These are phyloP conservation scores for Sporothrix mexicana DNA, from an alignment of 2,329 filamentous ascomycete genomes.

Conservation along the genomic window DNA sequence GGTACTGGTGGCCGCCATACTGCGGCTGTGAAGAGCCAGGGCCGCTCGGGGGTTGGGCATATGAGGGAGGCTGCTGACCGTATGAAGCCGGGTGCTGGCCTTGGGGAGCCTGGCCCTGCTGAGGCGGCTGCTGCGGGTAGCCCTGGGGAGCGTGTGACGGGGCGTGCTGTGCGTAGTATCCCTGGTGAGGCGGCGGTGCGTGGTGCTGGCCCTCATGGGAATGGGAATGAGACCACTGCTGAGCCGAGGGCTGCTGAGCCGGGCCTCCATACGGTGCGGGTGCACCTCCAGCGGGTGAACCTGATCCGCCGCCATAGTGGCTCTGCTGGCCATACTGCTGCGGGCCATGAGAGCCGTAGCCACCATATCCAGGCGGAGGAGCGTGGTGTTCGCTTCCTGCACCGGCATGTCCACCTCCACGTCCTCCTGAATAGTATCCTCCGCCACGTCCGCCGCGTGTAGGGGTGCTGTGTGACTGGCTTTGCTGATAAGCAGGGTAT, in stretches of 20 bases:
- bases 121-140: conserved; percentile 37
- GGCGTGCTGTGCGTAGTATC: conserved; percentile 15
- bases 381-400: conserved; percentile 53
- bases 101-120: conserved; percentile 36
- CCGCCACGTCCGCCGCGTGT: conserved; percentile 48
- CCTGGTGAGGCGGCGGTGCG: not conserved
- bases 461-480: conserved; percentile 32
- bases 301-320: conserved; percentile 40
- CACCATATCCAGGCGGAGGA: conserved; percentile 48
- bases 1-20: conserved; percentile 35
- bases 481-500: conserved; percentile 49
- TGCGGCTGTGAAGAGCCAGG: conserved; percentile 40
- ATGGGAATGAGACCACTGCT: conserved; percentile 48
- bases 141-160: conserved; percentile 36
- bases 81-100: conserved; percentile 44
- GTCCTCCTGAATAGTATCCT: conserved; percentile 48
- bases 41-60: conserved; percentile 39
- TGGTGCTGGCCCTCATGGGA: conserved; percentile 41
- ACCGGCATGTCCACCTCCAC: conserved; percentile 42
- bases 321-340: conserved; percentile 43
- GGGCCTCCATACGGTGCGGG: conserved; percentile 37
- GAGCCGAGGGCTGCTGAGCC: conserved; percentile 46
- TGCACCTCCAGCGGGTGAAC: conserved; percentile 45
- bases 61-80: conserved; percentile 34
- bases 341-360: conserved; percentile 49